Evolutionary conservation across 192 early-diverging fungal genomes (phyloP).

Genomic region (Mortierella alpina): DNA sequence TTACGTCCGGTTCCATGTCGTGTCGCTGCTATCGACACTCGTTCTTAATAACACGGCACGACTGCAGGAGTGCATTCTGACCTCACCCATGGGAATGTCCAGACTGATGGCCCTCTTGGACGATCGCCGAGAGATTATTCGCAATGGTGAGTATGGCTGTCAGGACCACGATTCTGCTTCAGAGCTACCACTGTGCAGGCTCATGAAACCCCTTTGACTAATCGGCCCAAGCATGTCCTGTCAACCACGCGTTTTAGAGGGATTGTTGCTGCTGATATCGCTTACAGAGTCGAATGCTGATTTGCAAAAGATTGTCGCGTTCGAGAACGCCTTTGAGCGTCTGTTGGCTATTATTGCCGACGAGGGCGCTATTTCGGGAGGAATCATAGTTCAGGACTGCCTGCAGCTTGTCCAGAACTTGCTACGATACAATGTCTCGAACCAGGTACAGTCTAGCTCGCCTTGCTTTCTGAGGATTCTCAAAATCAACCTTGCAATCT

Average conservation of each 20-base stretch:
- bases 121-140: slow-evolving; percentile 93
- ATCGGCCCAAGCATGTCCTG: neutral
- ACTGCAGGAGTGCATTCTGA: slow-evolving; percentile 89
- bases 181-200: neutral
- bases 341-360: slow-evolving; percentile 89
- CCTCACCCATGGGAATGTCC: slow-evolving; percentile 83
- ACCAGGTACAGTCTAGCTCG: slow-evolving; percentile 76
- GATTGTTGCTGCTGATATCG: slow-evolving; percentile 88
- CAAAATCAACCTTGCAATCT: neutral
- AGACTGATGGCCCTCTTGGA: slow-evolving; percentile 95
- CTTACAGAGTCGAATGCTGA: slow-evolving; percentile 94
- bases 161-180: neutral
- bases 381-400: slow-evolving; percentile 97
- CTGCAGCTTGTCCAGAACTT: slow-evolving; percentile 92
- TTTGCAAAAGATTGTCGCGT: slow-evolving; percentile 99
- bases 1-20: slow-evolving; percentile 92
- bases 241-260: slow-evolving; percentile 66
- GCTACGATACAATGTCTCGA: slow-evolving; percentile 95
- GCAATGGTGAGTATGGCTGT: slow-evolving; percentile 75
- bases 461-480: neutral
- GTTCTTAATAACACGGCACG: slow-evolving; percentile 66
- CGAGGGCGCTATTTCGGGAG: slow-evolving; percentile 91
- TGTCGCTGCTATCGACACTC: slow-evolving; percentile 86
- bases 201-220: neutral
- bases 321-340: slow-evolving; percentile 97